Evolutionary conservation across 179 eudicot species (phyloP), one percentile per base, ranked within the genome.

Genomic region (Kewa caespitosa): DNA sequence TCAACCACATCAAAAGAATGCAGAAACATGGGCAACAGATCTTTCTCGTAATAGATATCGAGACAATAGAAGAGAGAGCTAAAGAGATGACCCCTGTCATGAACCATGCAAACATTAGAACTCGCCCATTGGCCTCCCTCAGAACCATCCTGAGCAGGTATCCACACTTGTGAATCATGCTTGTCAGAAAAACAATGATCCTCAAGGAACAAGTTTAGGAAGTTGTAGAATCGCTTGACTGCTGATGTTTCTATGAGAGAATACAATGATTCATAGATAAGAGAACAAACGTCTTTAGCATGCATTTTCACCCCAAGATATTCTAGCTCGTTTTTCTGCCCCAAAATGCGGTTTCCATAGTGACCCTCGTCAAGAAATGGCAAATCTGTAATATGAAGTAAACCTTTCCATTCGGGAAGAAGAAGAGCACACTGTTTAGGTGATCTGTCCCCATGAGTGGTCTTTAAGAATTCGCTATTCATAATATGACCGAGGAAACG

Each of bases 401-500:
- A 36, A 17, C 38, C 72, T 18, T 71, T 81, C 86, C 84, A 80
- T 41, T 76, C 67, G 2, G 76, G 52, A 31, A 73, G 59, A 54
- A 80, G 73, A 20, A 83, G 64, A 5, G 74, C 69, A 30, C 83
- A 83, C 32, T 74, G 46, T 28, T 70, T 55, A 13, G 84, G 84
- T 32, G 74, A 4, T 75, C 67, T 74, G 68, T 74, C 68, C 5
- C 86, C 84, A 66, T 68, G 57, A 64, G 57, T 74, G 28, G 80
- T 84, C 75, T 66, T 78, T 66, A 84, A 60, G 74, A 79, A 80
- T 71, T 74, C 76, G 61, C 77, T 78, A 46, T 63, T 64, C 73
- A 55, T 64, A 62, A 79, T 60, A 38, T 39, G 54, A 25, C 30
- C 28, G 22, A 67, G 59, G 59, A 80, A 74, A 23, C 30, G 27